These are phyloP conservation scores for Ettlia oleoabundans DNA, from an alignment of 139 green algal species.

Conservation along the genomic window DNA sequence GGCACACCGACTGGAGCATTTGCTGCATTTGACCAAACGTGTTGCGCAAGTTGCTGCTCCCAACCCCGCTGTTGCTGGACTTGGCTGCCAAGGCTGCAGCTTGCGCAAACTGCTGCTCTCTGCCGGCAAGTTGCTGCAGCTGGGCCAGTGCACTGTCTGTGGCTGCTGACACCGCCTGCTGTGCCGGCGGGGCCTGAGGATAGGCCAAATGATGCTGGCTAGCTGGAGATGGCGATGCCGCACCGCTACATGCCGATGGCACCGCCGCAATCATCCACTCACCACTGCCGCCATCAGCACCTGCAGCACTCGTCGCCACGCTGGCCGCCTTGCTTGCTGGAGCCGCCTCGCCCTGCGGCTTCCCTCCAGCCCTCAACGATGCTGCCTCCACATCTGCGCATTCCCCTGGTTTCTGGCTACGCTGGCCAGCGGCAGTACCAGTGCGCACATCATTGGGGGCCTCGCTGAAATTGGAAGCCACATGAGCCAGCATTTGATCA, in stretches of 20 bases:
- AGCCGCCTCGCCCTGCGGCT: neutral
- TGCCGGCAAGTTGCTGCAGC: slow-evolving; percentile 16
- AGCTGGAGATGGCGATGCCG: neutral
- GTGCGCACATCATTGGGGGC: too few species aligned
- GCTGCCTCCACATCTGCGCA: too few species aligned
- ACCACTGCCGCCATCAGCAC: neutral
- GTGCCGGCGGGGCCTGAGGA: neutral
- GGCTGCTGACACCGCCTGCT: slow-evolving; percentile 9
- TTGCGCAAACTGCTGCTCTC: neutral
- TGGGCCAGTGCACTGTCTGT: neutral
- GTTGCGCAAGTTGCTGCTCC: slow-evolving; percentile 3
- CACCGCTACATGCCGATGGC: neutral
- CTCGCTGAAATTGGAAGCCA: neutral
- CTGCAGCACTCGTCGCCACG: neutral
- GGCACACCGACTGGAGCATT: slow-evolving; percentile 30
- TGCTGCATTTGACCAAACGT: slow-evolving; percentile 28
- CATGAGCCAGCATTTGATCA: slow-evolving; percentile 34
- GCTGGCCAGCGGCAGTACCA: too few species aligned
- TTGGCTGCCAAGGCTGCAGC: neutral
- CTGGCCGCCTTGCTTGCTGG: neutral
- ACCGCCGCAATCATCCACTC: slow-evolving; percentile 11
- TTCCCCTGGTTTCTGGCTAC: too few species aligned
- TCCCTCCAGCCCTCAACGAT: too few species aligned
- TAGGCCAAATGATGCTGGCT: too few species aligned
- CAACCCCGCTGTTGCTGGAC: neutral